phyloP scores from a whole-genome alignment of 2,329 filamentous ascomycete species.

The Venturia aucupariae region DNA sequence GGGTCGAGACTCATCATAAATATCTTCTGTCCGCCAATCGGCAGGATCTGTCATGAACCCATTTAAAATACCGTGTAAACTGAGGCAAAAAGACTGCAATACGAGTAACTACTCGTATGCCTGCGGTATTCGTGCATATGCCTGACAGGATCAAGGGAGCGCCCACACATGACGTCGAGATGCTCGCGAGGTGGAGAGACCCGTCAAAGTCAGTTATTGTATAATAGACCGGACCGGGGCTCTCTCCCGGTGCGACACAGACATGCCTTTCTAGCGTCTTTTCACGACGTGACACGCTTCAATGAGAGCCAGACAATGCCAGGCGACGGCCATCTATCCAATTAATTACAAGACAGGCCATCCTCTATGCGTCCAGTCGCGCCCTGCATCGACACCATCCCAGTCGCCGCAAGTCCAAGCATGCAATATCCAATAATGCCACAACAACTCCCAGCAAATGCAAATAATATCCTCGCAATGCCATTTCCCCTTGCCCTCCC shows the following conservation, averaged over 20 bases:
- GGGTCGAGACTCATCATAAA: not conserved
- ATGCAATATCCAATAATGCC: not conserved
- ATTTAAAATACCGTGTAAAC: too few species aligned
- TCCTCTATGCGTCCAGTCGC: not conserved
- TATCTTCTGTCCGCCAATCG: too few species aligned
- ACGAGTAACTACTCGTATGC: too few species aligned
- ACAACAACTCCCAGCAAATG: not conserved
- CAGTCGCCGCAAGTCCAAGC: not conserved
- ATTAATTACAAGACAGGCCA: not conserved
- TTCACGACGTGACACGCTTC: not conserved
- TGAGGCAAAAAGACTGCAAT: too few species aligned
- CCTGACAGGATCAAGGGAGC: not conserved
- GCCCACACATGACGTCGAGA: not conserved
- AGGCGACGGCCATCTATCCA: not conserved
- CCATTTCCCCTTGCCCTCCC: slow-evolving; percentile 1
- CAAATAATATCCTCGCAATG: slow-evolving; percentile 6
- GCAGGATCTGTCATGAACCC: too few species aligned
- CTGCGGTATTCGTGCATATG: too few species aligned
- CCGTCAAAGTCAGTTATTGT: too few species aligned
- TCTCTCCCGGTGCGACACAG: not conserved
- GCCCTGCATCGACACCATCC: not conserved
- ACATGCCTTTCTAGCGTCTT: not conserved
- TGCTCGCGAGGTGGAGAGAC: too few species aligned
- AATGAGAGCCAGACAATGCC: not conserved
- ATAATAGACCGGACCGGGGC: not conserved